phyloP scores from a whole-genome alignment of 768 basidiomycete genomes.

The Lactarius tabidus region DNA sequence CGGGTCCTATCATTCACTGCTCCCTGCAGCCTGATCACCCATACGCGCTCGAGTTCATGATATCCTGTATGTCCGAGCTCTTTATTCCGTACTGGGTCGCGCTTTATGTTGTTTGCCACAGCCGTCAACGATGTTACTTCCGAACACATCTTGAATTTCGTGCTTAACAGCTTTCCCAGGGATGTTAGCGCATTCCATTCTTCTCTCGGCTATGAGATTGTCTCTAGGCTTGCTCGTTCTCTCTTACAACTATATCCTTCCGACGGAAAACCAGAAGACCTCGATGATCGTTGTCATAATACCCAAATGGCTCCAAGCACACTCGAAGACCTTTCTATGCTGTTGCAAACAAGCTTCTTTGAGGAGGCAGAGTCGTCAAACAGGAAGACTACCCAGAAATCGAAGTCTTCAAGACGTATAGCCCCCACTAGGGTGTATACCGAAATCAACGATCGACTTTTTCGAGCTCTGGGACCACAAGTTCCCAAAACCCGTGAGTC shows the following conservation, averaged over 20 bases:
- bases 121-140: background rate
- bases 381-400: conserved; percentile 1
- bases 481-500: conserved; percentile 2
- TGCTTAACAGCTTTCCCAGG: background rate
- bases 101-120: background rate
- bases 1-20: conserved; percentile 5
- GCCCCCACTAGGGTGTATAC: background rate
- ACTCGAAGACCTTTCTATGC: background rate
- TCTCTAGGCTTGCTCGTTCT: conserved; percentile 6
- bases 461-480: background rate
- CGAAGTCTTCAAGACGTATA: background rate
- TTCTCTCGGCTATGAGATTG: conserved; percentile 1
- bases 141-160: background rate
- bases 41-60: conserved; percentile 17
- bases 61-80: background rate
- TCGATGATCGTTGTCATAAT: background rate
- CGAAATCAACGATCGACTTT: conserved; percentile 5
- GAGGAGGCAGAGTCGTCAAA: background rate
- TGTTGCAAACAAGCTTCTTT: conserved; percentile 1
- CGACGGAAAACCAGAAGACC: background rate
- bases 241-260: conserved; percentile 6
- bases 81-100: background rate
- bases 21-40: conserved; percentile 8
- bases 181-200: background rate
- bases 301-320: background rate